These are phyloP conservation scores for Purshia tridentata DNA, from an alignment of 306 rosid species.

Conservation along the genomic window DNA sequence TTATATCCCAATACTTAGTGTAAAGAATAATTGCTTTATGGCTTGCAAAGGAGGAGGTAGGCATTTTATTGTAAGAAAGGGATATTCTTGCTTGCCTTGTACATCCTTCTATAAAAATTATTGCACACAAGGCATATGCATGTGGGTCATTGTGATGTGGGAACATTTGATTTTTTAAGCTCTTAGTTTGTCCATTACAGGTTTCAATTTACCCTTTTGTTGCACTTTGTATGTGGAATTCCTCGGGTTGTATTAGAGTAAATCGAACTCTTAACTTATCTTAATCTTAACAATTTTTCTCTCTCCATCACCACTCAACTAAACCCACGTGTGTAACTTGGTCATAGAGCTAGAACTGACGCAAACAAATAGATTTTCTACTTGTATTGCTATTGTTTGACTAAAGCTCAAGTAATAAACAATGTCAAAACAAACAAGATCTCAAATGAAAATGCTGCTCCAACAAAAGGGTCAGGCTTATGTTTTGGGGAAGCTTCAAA, in stretches of 20 bases:
- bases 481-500: neutral
- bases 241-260: no score
- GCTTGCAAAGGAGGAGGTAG: neutral
- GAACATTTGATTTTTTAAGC: neutral
- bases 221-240: neutral
- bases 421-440: no score
- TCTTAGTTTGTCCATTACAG: neutral
- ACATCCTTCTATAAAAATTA: neutral
- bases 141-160: neutral
- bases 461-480: no score
- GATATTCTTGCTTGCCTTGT: constrained; percentile 32
- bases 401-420: no score
- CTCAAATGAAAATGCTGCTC: no score
- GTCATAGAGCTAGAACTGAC: no score
- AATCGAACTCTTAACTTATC: no score
- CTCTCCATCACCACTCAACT: no score
- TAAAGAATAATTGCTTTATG: constrained; percentile 28
- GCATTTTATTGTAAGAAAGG: constrained; percentile 15
- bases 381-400: no score
- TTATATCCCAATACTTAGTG: neutral
- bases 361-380: no score
- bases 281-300: no score
- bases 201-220: neutral
- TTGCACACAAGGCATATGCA: constrained; percentile 1
- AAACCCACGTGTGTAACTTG: no score